phyloP scores from a whole-genome alignment of 768 basidiomycete species.

The Hericium erinaceus region DNA sequence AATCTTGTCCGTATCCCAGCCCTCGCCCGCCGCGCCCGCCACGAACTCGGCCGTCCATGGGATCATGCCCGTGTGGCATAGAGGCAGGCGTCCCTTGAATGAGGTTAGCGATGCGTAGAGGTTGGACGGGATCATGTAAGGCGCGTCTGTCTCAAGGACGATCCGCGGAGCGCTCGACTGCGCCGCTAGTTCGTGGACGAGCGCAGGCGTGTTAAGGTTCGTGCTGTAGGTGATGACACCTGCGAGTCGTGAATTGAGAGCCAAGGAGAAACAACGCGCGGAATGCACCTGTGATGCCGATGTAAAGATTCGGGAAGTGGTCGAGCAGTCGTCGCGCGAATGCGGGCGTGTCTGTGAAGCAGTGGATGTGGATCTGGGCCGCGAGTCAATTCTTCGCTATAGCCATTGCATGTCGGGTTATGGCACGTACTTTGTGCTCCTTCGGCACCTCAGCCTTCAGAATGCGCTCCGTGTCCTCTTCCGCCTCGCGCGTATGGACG shows the following conservation, averaged over 20 bases:
- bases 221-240: conserved; percentile 76
- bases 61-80: conserved; percentile 75
- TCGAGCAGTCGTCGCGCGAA: conserved; percentile 64
- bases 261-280: neutral
- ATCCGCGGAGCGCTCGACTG: conserved; percentile 21
- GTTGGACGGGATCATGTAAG: conserved; percentile 78
- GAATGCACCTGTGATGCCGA: conserved; percentile 64
- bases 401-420: neutral
- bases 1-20: conserved; percentile 47
- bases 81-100: conserved; percentile 51
- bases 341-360: conserved; percentile 75
- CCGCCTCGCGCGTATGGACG: conserved; percentile 82
- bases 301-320: conserved; percentile 74
- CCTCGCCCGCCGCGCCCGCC: conserved; percentile 33
- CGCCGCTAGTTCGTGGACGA: conserved; percentile 39
- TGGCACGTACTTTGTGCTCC: conserved; percentile 46
- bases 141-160: conserved; percentile 79
- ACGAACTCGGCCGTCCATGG: conserved; percentile 81
- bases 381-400: neutral
- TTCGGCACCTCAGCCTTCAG: conserved; percentile 67
- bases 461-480: conserved; percentile 72
- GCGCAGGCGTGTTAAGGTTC: conserved; percentile 60
- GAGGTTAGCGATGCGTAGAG: conserved; percentile 47
- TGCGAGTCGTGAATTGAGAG: conserved; percentile 14
- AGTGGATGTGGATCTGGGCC: conserved; percentile 75